Conservation (phyloP, 2,329 filamentous ascomycete species). For the Alternaria gaisen region DNA sequence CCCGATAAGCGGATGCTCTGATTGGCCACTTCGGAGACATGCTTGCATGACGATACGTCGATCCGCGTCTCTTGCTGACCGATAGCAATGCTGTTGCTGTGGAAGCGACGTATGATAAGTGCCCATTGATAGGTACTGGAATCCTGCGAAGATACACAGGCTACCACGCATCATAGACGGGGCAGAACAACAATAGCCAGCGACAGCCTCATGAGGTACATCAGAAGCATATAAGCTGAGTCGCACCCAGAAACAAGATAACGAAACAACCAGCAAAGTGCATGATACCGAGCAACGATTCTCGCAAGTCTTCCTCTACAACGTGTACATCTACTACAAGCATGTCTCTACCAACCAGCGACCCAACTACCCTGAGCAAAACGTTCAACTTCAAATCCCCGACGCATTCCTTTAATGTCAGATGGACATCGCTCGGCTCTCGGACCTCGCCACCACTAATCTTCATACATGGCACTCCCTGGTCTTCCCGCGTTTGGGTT, state of each 20-base stretch:
- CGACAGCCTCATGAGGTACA: not conserved
- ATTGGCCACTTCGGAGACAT: not conserved
- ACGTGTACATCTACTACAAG: not conserved
- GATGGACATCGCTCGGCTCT: constrained; percentile 25
- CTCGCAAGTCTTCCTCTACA: not conserved
- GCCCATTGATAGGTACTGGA: not conserved
- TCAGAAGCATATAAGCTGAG: not conserved
- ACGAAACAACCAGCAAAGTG: not conserved
- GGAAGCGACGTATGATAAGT: constrained; percentile 1
- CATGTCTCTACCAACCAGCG: not conserved
- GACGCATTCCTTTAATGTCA: constrained; percentile 24
- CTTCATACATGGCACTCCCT: constrained; percentile 37
- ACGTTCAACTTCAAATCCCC: constrained; percentile 20
- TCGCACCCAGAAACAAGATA: not conserved
- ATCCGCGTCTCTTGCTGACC: not conserved
- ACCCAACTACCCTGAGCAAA: not conserved
- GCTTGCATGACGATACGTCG: not conserved
- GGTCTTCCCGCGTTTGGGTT: constrained; percentile 31
- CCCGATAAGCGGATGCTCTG: not conserved
- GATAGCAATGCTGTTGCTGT: constrained; percentile 1
- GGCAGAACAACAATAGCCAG: not conserved
- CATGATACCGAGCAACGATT: fast-evolving
- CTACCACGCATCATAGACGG: not conserved
- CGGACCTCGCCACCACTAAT: constrained; percentile 20
- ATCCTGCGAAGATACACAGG: not conserved